Percentiles rank a stretch among this genome's conserved stretches.
These are phyloP conservation scores for Blastomyces emzantsi DNA, from an alignment of 2,329 filamentous ascomycete species.

Conservation along the genomic window DNA sequence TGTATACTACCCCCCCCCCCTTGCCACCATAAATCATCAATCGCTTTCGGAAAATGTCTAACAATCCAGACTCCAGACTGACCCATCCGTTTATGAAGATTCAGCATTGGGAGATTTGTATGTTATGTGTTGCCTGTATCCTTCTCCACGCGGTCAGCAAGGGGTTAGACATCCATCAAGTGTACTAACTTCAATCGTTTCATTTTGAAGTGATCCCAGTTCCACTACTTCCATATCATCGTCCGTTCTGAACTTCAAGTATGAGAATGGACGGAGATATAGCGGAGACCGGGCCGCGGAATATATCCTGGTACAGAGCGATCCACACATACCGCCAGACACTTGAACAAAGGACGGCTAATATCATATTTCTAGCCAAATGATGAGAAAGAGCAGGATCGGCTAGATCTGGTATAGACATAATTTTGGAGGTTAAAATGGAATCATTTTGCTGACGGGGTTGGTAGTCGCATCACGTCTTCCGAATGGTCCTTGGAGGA, in stretches of 20 bases:
- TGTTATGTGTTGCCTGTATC: background rate
- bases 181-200: background rate
- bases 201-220: background rate
- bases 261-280: background rate
- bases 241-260: background rate
- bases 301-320: background rate
- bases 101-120: background rate
- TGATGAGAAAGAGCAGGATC: background rate
- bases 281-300: background rate
- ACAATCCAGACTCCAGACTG: background rate
- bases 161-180: background rate
- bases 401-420: background rate
- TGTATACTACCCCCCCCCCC: background rate
- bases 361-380: background rate
- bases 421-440: background rate
- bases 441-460: background rate
- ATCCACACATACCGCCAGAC: background rate
- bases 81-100: background rate
- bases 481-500: slow-evolving; percentile 7
- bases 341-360: background rate
- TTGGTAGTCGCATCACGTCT: slow-evolving; percentile 7
- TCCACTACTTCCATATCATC: background rate
- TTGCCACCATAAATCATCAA: background rate
- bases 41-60: background rate
- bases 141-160: background rate